These are phyloP conservation scores for Penicillium occitanis DNA, from an alignment of 2,329 filamentous ascomycete species.

Conservation along the genomic window DNA sequence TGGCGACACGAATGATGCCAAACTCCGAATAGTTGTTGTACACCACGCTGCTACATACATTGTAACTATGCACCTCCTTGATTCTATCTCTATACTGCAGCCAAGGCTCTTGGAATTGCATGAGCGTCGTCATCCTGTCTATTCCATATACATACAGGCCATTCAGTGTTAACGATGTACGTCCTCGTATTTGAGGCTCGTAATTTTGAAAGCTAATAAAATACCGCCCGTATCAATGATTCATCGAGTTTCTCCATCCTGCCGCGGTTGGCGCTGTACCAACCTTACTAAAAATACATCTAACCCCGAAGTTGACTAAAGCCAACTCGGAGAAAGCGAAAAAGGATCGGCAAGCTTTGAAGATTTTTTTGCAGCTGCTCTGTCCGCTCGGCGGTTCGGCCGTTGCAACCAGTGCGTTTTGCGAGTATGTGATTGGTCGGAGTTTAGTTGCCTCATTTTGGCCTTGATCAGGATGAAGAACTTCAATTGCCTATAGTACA, in stretches of 20 bases:
- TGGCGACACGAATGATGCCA: background rate
- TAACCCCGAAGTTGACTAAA: background rate
- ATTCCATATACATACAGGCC: background rate
- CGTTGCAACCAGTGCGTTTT: background rate
- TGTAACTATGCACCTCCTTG: background rate
- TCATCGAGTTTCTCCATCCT: background rate
- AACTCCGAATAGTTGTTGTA: conserved; percentile 6
- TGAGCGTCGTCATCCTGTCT: background rate
- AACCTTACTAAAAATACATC: background rate
- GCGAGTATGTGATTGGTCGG: background rate
- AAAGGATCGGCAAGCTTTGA: conserved; percentile 11
- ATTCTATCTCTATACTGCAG: background rate
- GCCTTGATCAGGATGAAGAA: background rate
- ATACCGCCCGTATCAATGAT: background rate
- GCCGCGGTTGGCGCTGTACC: conserved; percentile 4
- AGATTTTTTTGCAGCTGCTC: background rate
- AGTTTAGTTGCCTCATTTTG: background rate
- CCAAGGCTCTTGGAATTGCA: background rate
- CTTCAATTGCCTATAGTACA: background rate
- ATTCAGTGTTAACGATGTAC: background rate
- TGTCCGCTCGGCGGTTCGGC: background rate
- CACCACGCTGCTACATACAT: background rate
- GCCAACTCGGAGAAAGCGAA: conserved; percentile 8
- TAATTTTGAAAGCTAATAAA: background rate
- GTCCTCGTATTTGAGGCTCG: background rate